Base-by-base conservation (phyloP, 257 asterid genomes). In the Solanum rostratum region DNA sequence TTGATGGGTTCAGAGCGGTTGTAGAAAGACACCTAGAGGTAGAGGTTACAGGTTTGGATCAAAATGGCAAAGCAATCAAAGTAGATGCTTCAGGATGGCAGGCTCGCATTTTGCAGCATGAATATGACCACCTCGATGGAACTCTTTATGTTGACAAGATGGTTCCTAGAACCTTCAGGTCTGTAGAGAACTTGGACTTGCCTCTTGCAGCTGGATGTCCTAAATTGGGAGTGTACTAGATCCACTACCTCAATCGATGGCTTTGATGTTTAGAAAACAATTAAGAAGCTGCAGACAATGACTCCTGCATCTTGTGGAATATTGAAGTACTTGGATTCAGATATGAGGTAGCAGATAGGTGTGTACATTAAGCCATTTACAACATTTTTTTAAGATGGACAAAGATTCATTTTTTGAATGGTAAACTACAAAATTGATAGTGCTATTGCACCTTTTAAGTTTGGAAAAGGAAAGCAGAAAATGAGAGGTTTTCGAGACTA, bases 81-180 rank as follows among this genome's bases (percentile, higher is more conserved):
- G 86, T 93, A 19, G 87, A 92, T 74, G 99, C 99, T 88, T 88
- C 95, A 11, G 99, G 99, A 22, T 96, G 99, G 99, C 98, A 96
- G 84, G 98, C 99, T 27, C 95, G 99, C 7, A 93, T 96, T 3
- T 91, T 95, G 70, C 99, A 96, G 92, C 98, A 96, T 9, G 98
- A 96, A 80, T 95, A 89, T 41, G 99, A 96, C 87, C 99, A 96
- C 90, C 90, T 96, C 24, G 95, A 93, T 0, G 99, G 98, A 24
- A 95, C 93, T 20, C 85, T 96, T 46, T 96, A 93, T 55, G 98
- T 95, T 6, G 98, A 96, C 86, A 91, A 89, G 92, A 96, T 96
- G 98, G 89, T 89, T 24, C 95, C 92, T 30, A 89, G 94, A 89
- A 95, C 99, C 3, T 95, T 96, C 87, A 89, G 99, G 82, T 88